phyloP scores from a whole-genome alignment of 768 basidiomycete species.

The Udeniomyces megalosporus region DNA sequence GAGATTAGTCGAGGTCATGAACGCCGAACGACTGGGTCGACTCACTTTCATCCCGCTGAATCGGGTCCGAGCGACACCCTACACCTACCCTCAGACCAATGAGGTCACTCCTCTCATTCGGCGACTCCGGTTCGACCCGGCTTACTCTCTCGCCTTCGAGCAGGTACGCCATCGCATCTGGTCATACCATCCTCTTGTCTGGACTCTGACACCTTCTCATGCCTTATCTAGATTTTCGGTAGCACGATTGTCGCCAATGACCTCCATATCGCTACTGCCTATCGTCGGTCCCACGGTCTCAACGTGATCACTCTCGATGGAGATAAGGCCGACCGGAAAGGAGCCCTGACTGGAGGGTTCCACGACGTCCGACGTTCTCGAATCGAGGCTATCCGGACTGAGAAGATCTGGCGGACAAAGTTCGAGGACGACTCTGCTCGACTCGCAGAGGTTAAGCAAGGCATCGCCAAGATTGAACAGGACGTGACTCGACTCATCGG shows the following conservation, averaged over 20 bases:
- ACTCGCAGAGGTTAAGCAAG: slow-evolving; percentile 55
- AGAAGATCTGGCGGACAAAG: slow-evolving; percentile 58
- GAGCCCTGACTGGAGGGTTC: slow-evolving; percentile 87
- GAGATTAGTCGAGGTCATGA: slow-evolving; percentile 80
- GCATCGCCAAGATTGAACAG: slow-evolving; percentile 60
- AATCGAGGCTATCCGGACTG: slow-evolving; percentile 65
- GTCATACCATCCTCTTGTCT: neutral
- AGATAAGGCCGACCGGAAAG: slow-evolving; percentile 93
- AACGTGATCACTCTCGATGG: slow-evolving; percentile 96
- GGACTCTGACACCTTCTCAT: neutral
- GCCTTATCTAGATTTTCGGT: slow-evolving; percentile 53
- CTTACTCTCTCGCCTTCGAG: slow-evolving; percentile 67
- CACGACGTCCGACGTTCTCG: slow-evolving; percentile 81
- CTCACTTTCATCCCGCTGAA: slow-evolving; percentile 98
- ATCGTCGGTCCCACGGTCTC: slow-evolving; percentile 83
- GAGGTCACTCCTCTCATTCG: slow-evolving; percentile 36
- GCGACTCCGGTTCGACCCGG: slow-evolving; percentile 59
- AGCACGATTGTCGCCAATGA: slow-evolving; percentile 93
- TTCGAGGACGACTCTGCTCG: slow-evolving; percentile 48
- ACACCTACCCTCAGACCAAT: slow-evolving; percentile 37
- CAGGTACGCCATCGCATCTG: slow-evolving; percentile 35
- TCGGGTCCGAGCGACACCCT: slow-evolving; percentile 63
- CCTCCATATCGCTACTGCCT: slow-evolving; percentile 77
- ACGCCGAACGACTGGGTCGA: slow-evolving; percentile 79
- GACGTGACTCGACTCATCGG: slow-evolving; percentile 65